Evolutionary conservation across 495 filamentous ascomycete species (phyloP).

Genomic region (Sphaerosporella brunnea): DNA sequence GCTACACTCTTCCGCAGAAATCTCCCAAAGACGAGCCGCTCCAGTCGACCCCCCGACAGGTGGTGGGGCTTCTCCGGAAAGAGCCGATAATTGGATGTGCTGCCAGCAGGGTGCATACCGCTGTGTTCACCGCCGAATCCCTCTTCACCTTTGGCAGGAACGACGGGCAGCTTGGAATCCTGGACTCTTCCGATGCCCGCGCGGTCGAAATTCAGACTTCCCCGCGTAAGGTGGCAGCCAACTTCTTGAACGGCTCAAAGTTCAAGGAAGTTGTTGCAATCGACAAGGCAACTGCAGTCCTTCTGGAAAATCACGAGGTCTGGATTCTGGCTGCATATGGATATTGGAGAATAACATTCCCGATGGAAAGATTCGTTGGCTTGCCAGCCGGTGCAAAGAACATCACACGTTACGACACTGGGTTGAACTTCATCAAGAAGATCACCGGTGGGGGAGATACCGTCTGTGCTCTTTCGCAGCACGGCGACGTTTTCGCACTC

Average conservation of each 20-base stretch:
- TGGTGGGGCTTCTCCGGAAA: slow-evolving; percentile 77
- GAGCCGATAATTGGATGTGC: slow-evolving; percentile 67
- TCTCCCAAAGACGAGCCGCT: slow-evolving; percentile 54
- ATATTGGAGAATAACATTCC: slow-evolving; percentile 69
- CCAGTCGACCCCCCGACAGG: slow-evolving; percentile 62
- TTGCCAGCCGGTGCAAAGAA: slow-evolving; percentile 29
- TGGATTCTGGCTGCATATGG: slow-evolving; percentile 89
- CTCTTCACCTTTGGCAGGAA: slow-evolving; percentile 94
- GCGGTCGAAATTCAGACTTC: slow-evolving; percentile 65
- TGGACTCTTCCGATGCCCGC: slow-evolving; percentile 73
- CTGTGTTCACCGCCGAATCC: slow-evolving; percentile 62
- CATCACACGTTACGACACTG: slow-evolving; percentile 46
- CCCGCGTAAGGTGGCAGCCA: slow-evolving; percentile 73
- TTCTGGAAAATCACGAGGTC: slow-evolving; percentile 74
- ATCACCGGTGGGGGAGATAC: slow-evolving; percentile 74
- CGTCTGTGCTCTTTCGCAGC: slow-evolving; percentile 65
- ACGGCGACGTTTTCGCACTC: slow-evolving; percentile 74
- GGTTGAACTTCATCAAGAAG: slow-evolving; percentile 48
- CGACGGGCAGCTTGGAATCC: slow-evolving; percentile 78
- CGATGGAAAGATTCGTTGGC: slow-evolving; percentile 40
- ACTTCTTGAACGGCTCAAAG: slow-evolving; percentile 50
- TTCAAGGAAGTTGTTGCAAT: slow-evolving; percentile 74
- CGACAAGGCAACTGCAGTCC: slow-evolving; percentile 68
- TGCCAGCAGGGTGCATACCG: slow-evolving; percentile 82
- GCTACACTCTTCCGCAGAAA: slow-evolving; percentile 49